phyloP scores from a whole-genome alignment of 345 rosid genomes.

The Citrus cavaleriei region DNA sequence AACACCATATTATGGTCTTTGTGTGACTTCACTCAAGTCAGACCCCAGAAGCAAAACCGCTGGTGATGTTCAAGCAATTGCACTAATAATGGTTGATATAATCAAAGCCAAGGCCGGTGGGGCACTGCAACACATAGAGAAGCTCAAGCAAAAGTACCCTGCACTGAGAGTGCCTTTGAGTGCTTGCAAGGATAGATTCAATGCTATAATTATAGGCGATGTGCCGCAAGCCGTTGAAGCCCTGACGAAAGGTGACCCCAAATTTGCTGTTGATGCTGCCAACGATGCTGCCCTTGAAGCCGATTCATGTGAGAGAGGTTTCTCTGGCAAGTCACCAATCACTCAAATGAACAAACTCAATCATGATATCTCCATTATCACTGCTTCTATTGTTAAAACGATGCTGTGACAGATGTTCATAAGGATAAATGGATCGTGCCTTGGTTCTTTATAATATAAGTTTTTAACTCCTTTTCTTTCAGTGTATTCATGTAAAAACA shows the following conservation, averaged over 20 bases:
- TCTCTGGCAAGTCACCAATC: slow-evolving; percentile 12
- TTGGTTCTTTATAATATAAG: not conserved
- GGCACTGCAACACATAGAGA: not conserved
- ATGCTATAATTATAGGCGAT: not conserved
- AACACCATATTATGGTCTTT: slow-evolving; percentile 16
- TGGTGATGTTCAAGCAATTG: slow-evolving; percentile 1
- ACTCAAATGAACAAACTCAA: not conserved
- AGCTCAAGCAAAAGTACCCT: not conserved
- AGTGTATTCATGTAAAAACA: no score
- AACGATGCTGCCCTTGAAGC: slow-evolving; percentile 2
- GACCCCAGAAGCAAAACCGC: slow-evolving; percentile 19
- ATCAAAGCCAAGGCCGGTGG: not conserved
- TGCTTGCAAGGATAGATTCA: not conserved
- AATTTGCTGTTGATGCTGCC: slow-evolving; percentile 2
- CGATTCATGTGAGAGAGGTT: not conserved
- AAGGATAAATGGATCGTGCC: not conserved
- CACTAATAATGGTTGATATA: not conserved
- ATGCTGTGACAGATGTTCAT: not conserved
- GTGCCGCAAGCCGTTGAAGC: slow-evolving; percentile 11
- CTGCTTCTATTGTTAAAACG: not conserved
- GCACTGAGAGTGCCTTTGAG: not conserved
- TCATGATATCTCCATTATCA: not conserved
- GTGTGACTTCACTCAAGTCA: slow-evolving; percentile 12
- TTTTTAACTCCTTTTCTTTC: not conserved
- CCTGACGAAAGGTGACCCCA: slow-evolving; percentile 8